These are phyloP conservation scores for Royoungia palumana DNA, from an alignment of 768 basidiomycete species.

Conservation along the genomic window DNA sequence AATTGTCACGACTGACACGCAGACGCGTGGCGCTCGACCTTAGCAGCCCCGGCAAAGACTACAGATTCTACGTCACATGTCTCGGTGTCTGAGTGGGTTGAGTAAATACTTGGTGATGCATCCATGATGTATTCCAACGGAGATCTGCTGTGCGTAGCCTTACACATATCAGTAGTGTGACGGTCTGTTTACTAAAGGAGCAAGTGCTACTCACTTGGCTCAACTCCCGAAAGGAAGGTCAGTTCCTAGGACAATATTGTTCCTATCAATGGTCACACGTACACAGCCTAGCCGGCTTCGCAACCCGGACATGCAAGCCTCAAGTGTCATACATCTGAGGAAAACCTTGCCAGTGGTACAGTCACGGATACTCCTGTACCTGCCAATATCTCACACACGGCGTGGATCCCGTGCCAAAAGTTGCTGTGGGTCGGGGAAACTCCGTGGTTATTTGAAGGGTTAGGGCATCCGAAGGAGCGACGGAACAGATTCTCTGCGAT, in stretches of 20 bases:
- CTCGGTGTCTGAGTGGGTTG: background rate
- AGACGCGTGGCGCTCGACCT: background rate
- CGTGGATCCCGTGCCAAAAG: background rate
- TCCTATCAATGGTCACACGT: background rate
- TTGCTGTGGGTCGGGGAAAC: constrained; percentile 6
- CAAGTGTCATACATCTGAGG: background rate
- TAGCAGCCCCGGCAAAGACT: background rate
- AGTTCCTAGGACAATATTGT: background rate
- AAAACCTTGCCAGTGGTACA: too few species aligned
- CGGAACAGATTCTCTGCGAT: constrained; percentile 3
- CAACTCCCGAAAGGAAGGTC: constrained; percentile 1
- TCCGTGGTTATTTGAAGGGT: constrained; percentile 2
- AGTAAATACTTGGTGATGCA: background rate
- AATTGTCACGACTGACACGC: background rate
- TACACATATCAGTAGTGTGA: too few species aligned
- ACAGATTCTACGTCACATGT: background rate
- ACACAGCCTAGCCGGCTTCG: constrained; percentile 19
- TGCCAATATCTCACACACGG: constrained; percentile 1
- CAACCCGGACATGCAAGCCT: background rate
- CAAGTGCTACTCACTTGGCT: background rate
- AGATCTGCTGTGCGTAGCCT: background rate
- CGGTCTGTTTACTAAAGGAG: background rate
- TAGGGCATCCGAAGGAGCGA: background rate
- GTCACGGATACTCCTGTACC: background rate
- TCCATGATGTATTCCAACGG: background rate